Percentiles rank a stretch among this genome's conserved stretches.
Evolutionary conservation across 2,329 filamentous ascomycete genomes (phyloP).

Genomic region (Catunica adiposa): DNA sequence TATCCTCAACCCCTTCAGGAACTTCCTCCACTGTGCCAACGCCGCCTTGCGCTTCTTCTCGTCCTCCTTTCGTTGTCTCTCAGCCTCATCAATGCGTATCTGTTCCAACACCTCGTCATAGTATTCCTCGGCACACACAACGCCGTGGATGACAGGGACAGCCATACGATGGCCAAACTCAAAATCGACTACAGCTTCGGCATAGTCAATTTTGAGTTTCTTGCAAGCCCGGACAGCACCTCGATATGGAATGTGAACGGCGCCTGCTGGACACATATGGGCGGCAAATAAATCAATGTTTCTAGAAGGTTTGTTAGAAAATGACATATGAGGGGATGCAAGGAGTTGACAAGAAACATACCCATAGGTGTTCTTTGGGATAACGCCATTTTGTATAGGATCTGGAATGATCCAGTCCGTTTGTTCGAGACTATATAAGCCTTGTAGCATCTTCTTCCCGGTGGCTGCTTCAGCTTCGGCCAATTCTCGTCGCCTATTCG

Average conservation of each 20-base stretch:
- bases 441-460: slow-evolving; percentile 73
- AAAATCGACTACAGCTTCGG: slow-evolving; percentile 89
- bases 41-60: slow-evolving; percentile 63
- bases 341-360: slow-evolving; percentile 17
- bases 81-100: slow-evolving; percentile 60
- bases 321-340: no score
- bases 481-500: slow-evolving; percentile 73
- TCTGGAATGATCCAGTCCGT: slow-evolving; percentile 92
- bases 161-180: slow-evolving; percentile 93
- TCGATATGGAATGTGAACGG: slow-evolving; percentile 65
- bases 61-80: slow-evolving; percentile 62
- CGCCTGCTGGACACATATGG: slow-evolving; percentile 76
- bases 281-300: slow-evolving; percentile 94
- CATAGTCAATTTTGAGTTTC: slow-evolving; percentile 69
- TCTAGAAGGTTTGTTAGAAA: slow-evolving; percentile 18
- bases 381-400: slow-evolving; percentile 67
- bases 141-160: slow-evolving; percentile 77
- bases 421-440: slow-evolving; percentile 66
- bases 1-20: slow-evolving; percentile 72
- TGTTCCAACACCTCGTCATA: slow-evolving; percentile 59
- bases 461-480: slow-evolving; percentile 66
- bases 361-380: slow-evolving; percentile 87
- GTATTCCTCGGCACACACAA: slow-evolving; percentile 73
- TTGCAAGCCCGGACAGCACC: slow-evolving; percentile 69
- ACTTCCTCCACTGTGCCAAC: slow-evolving; percentile 67